Base-by-base conservation (phyloP, 73 alveolate genomes). In the Paramecium sexaurelia region DNA sequence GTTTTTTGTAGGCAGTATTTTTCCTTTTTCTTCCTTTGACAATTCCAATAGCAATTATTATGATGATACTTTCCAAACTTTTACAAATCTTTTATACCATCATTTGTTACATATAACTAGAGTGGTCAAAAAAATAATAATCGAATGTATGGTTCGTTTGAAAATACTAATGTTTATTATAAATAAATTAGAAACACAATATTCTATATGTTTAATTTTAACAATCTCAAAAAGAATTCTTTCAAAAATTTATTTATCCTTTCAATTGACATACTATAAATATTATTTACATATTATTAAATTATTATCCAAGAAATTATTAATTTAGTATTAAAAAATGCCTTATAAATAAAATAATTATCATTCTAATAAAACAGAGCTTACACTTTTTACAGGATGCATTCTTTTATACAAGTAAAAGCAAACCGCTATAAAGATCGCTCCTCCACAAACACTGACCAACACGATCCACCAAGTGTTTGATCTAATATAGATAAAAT, bases 361-460 rank as follows among this genome's bases (percentile, higher is more conserved):
- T 61, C 83, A 61, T 61, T 61, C 83, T 45, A 61, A 61, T 26
- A 61, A 8, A 29, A 61, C 26, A 6, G 83, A 61, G 39, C 83
- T 61, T 29, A 61, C 83, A 61, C 83, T 61, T 32, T 61, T 61
- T 13, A 61, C 83, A 29, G 83, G 83, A 5, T 61, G 83, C 47
- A 32, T 61, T 29, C 83, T 13, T 61, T 61, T 61, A 61, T 61
- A 61, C 2, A 29, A 10, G 9, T 61, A 61, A 61, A 61, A 61
- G 39, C 17, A 26, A 29, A 61, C 1, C 9, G 83, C 45, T 8
- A 61, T 61, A 7, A 61, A 11, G 20, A 61, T 10, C 6, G 83
- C 45, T 26, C 83, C 83, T 22, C 47, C 83, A 61, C 39, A 29
- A 11, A 61, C 83, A 61, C 83, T 29, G 6, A 61, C 43, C 26